phyloP scores from a whole-genome alignment of 192 early-diverging fungal species.

The Rhizoclosmatium sp. region DNA sequence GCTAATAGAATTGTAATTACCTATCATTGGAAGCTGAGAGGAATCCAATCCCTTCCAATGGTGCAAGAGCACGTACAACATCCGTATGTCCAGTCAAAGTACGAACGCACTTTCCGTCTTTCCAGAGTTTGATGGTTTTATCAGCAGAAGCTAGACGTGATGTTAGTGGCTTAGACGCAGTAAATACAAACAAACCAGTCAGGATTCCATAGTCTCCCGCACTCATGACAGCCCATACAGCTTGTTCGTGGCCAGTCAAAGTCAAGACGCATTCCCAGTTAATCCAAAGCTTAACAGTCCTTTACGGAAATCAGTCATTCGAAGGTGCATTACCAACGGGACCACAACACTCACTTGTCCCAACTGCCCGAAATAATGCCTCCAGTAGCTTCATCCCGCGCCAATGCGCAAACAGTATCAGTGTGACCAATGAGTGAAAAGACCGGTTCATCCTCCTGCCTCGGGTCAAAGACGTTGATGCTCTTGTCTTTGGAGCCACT shows the following conservation, averaged over 20 bases:
- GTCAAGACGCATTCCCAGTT: constrained; percentile 75
- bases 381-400: constrained; percentile 48
- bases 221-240: constrained; percentile 93
- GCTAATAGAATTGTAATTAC: constrained; percentile 40
- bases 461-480: constrained; percentile 79
- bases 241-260: constrained; percentile 78
- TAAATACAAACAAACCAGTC: constrained; percentile 65
- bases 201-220: constrained; percentile 73
- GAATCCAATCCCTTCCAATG: constrained; percentile 72
- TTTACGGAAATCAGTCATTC: constrained; percentile 36
- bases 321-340: not conserved
- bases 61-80: constrained; percentile 82
- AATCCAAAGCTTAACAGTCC: constrained; percentile 90
- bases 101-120: constrained; percentile 63
- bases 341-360: constrained; percentile 78
- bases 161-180: not conserved
- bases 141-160: constrained; percentile 83
- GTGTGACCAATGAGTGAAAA: constrained; percentile 81
- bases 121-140: constrained; percentile 88
- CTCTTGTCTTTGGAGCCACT: constrained; percentile 84
- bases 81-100: constrained; percentile 88
- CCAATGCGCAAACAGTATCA: constrained; percentile 87
- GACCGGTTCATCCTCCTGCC: constrained; percentile 59
- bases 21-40: constrained; percentile 89
- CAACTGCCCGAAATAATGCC: constrained; percentile 94